Conservation (phyloP, 768 basidiomycete species). For the Termitomyces sp. region DNA sequence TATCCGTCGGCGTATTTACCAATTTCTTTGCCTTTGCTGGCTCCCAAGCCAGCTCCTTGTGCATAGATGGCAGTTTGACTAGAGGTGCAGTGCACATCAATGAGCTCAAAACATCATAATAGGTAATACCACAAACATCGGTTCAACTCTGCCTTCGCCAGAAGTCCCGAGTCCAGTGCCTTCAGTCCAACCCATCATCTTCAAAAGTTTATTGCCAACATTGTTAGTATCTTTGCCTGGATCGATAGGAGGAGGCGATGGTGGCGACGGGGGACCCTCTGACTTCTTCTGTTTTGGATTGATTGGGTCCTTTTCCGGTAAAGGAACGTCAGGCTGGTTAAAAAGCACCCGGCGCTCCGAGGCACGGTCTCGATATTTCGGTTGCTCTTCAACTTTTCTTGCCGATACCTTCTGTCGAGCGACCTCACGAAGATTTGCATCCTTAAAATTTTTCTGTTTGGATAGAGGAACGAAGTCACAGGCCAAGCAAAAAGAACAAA, state of each 20-base stretch:
- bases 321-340: conserved; percentile 85
- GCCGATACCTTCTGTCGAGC: conserved; percentile 64
- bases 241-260: conserved; percentile 57
- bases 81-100: conserved; percentile 3
- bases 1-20: conserved; percentile 67
- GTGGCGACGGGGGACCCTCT: conserved; percentile 59
- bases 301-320: conserved; percentile 42
- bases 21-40: conserved; percentile 83
- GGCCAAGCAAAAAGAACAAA: conserved; percentile 17
- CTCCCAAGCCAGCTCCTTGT: conserved; percentile 87
- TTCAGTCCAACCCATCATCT: conserved; percentile 98
- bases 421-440: conserved; percentile 63
- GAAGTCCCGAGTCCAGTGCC: conserved; percentile 81
- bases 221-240: conserved; percentile 81
- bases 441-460: conserved; percentile 80
- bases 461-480: conserved; percentile 4
- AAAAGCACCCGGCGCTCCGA: conserved; percentile 86
- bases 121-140: conserved; percentile 52
- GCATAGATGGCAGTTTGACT: conserved; percentile 85
- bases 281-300: conserved; percentile 33
- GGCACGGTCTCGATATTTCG: conserved; percentile 94
- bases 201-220: conserved; percentile 87
- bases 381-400: conserved; percentile 43
- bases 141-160: conserved; percentile 84
- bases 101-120: neutral